Evolutionary conservation across 257 asterid genomes (phyloP).

Genomic region (Verbascum thapsus): DNA sequence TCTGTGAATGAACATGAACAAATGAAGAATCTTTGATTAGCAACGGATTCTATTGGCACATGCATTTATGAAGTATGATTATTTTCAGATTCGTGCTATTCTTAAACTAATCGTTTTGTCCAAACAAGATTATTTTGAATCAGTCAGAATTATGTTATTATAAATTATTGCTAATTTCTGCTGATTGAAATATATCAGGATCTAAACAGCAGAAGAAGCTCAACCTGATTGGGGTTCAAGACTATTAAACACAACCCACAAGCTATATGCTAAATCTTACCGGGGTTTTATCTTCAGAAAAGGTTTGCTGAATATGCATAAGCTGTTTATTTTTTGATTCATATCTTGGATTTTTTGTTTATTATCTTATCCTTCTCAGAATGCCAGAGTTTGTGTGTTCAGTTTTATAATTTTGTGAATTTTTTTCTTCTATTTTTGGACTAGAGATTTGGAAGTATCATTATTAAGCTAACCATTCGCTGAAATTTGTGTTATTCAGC

Average conservation of each 20-base stretch:
- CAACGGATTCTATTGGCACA: conserved; percentile 3
- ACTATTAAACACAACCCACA: neutral
- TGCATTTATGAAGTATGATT: neutral
- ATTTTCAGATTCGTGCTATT: conserved; percentile 2
- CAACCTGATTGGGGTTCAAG: neutral
- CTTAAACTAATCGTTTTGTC: neutral
- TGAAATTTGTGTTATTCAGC: no score
- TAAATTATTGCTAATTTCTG: neutral
- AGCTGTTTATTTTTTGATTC: neutral
- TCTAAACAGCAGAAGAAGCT: neutral
- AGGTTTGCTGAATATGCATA: neutral
- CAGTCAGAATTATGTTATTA: neutral
- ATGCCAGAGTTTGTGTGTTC: no score
- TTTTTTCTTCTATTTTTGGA: no score
- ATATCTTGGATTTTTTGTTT: neutral
- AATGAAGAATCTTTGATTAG: conserved; percentile 12
- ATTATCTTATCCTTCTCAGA: conserved; percentile 2
- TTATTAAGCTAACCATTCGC: no score
- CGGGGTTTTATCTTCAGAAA: neutral
- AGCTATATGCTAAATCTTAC: neutral
- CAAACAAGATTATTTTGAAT: neutral
- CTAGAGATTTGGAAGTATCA: no score
- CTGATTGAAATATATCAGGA: conserved; percentile 3
- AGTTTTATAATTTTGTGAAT: no score
- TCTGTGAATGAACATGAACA: conserved; percentile 26